Evolutionary conservation across 176 grass and related monocot species (phyloP).

Genomic region (Lolium multiflorum): DNA sequence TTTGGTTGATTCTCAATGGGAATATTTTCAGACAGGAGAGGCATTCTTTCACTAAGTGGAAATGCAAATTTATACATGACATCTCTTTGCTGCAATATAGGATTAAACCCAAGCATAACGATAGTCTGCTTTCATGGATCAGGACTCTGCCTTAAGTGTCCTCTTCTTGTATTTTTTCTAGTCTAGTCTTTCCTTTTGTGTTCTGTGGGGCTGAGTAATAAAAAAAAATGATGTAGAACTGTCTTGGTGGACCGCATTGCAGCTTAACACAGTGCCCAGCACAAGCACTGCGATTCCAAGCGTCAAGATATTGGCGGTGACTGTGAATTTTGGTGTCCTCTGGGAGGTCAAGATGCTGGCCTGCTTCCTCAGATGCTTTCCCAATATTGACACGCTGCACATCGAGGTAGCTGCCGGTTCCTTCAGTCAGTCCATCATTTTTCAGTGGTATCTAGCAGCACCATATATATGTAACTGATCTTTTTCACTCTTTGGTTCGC

Average conservation of each 20-base stretch:
- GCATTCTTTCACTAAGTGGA: too few species aligned
- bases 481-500: neutral
- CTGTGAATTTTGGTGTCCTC: constrained; percentile 20
- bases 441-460: neutral
- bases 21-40: too few species aligned
- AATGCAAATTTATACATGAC: too few species aligned
- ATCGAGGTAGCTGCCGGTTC: neutral
- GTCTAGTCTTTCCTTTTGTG: too few species aligned
- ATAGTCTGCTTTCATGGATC: too few species aligned
- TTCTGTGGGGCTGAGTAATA: too few species aligned
- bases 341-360: neutral
- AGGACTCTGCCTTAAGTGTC: too few species aligned
- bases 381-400: constrained; percentile 32
- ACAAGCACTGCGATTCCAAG: constrained; percentile 9
- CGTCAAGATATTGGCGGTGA: constrained; percentile 19
- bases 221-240: neutral
- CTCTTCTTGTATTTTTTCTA: too few species aligned
- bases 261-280: constrained; percentile 16
- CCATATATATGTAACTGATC: neutral
- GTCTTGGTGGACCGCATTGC: neutral
- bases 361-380: constrained; percentile 46
- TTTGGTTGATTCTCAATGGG: too few species aligned
- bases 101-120: too few species aligned
- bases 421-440: neutral
- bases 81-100: too few species aligned